phyloP scores from a whole-genome alignment of 352 stramenopile genomes.

The Pythium utonaiense region DNA sequence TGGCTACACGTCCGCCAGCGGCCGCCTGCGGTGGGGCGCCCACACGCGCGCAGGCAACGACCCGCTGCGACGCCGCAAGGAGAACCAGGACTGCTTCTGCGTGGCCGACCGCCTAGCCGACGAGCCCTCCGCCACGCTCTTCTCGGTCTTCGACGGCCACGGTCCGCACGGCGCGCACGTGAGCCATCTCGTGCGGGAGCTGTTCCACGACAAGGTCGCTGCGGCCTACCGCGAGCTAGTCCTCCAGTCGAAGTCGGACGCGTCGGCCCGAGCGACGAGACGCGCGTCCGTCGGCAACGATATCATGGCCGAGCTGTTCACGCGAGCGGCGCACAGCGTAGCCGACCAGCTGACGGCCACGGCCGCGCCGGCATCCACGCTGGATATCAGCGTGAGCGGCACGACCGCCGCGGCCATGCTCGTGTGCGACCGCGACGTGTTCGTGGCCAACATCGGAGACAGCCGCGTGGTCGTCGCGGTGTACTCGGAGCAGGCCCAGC shows the following conservation, averaged over 20 bases:
- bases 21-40: conserved; percentile 50
- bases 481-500: conserved; percentile 28
- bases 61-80: conserved; percentile 68
- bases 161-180: conserved; percentile 70
- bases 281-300: conserved; percentile 33
- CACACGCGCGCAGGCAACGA: conserved; percentile 66
- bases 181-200: conserved; percentile 66
- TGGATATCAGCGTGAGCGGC: conserved; percentile 78
- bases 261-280: background rate
- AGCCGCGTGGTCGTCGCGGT: conserved; percentile 59
- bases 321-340: conserved; percentile 36
- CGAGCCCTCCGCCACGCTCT: conserved; percentile 49
- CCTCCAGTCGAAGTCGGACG: conserved; percentile 9
- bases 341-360: conserved; percentile 34
- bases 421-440: conserved; percentile 52
- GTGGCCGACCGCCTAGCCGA: conserved; percentile 48
- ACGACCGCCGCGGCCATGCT: conserved; percentile 69
- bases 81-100: conserved; percentile 80
- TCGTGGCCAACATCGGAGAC: conserved; percentile 75
- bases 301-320: conserved; percentile 49
- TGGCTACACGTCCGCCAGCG: conserved; percentile 44
- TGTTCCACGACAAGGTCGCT: conserved; percentile 53
- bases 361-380: conserved; percentile 23
- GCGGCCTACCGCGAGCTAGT: conserved; percentile 38
- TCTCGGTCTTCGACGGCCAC: conserved; percentile 78